Conservation (phyloP, 2,329 filamentous ascomycete species). For the Hirsutella minnesotensis region DNA sequence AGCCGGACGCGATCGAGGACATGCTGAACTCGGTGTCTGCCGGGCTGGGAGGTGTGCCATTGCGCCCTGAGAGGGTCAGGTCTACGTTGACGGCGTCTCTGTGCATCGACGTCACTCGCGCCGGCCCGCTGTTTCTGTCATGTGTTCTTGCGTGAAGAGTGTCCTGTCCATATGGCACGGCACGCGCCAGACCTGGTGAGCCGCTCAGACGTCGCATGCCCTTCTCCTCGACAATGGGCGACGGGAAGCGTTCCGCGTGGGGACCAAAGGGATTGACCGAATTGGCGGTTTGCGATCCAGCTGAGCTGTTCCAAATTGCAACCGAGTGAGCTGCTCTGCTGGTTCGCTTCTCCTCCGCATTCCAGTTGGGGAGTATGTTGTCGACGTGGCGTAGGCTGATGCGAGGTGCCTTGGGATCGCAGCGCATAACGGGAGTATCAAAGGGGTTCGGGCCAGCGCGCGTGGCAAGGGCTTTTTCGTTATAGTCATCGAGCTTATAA, state of each 20-base stretch:
- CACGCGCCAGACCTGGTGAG: slow-evolving; percentile 5
- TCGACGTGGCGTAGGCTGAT: slow-evolving; percentile 77
- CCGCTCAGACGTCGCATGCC: slow-evolving; percentile 8
- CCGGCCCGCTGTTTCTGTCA: slow-evolving; percentile 13
- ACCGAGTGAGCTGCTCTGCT: slow-evolving; percentile 26
- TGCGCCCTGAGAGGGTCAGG: slow-evolving; percentile 32
- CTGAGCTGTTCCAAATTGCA: slow-evolving; percentile 15
- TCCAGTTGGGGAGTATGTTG: slow-evolving; percentile 61
- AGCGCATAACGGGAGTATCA: slow-evolving; percentile 3
- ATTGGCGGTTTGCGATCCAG: slow-evolving; percentile 35
- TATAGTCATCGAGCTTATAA: slow-evolving; percentile 32
- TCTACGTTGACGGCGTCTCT: slow-evolving; percentile 41
- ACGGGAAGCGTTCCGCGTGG: slow-evolving; percentile 38
- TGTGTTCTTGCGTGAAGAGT: too few species aligned
- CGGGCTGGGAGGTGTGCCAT: slow-evolving; percentile 41
- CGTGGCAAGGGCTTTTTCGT: slow-evolving; percentile 50
- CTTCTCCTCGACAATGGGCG: slow-evolving; percentile 26
- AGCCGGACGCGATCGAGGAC: slow-evolving; percentile 37
- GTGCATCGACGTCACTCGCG: slow-evolving; percentile 45
- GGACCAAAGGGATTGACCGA: slow-evolving; percentile 61
- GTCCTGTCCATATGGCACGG: too few species aligned
- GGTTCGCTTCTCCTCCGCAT: slow-evolving; percentile 31
- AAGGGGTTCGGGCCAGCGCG: slow-evolving; percentile 17
- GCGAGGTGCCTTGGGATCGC: slow-evolving; percentile 52
- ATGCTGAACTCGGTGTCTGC: slow-evolving; percentile 52